A percentile compares a stretch with the other conserved stretches of the same genome.
Conservation (phyloP, 495 filamentous ascomycete species). For the Glutinoglossum americanum region DNA sequence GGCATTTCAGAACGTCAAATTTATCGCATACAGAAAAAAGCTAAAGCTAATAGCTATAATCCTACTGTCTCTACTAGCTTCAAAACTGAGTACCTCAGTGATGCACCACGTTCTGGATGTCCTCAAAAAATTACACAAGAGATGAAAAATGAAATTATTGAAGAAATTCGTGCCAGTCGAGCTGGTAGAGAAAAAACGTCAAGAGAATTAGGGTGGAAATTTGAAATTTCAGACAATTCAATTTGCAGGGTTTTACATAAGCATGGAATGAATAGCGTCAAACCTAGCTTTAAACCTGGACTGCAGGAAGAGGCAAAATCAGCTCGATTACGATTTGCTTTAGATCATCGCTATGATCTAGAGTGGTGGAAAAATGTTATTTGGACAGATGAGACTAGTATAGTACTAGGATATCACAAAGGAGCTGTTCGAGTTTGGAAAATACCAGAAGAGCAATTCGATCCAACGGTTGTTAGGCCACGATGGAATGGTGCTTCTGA, state of each 20-base stretch:
- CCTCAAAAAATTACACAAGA: not conserved
- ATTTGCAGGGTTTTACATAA: not conserved
- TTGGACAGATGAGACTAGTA: too few species aligned
- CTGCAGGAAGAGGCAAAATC: not conserved
- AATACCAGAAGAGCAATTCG: not conserved
- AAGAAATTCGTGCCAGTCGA: not conserved
- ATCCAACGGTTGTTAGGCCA: not conserved
- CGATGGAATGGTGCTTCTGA: not conserved
- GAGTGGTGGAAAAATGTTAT: conserved; percentile 3
- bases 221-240: not conserved
- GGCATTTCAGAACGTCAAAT: not conserved
- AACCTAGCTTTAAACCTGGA: conserved; percentile 1
- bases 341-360: not conserved
- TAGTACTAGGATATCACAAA: not conserved
- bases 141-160: not conserved
- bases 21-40: not conserved
- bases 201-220: not conserved
- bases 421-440: not conserved
- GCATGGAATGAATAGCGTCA: not conserved
- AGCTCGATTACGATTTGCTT: not conserved
- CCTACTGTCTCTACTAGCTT: not conserved
- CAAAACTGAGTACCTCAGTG: not conserved
- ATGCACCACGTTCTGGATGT: not conserved
- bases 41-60: not conserved
- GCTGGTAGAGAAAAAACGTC: not conserved